Conservation (phyloP, 1,284 basidiomycete genomes). For the Pyrrhoderma lamaoense region DNA sequence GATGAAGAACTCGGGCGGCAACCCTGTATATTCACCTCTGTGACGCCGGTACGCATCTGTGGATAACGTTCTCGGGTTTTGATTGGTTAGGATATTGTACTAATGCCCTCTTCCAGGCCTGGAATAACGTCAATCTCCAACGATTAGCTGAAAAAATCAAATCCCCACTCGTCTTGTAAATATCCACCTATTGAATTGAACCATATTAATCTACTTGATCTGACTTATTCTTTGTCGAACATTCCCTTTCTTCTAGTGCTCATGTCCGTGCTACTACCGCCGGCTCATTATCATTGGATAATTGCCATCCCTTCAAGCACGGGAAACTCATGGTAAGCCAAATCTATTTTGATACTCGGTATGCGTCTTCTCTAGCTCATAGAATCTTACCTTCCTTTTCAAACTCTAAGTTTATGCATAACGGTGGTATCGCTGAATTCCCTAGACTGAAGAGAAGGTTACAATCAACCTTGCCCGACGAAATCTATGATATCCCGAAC, state of each 20-base stretch:
- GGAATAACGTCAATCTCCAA: constrained; percentile 89
- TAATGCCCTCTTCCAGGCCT: constrained; percentile 50
- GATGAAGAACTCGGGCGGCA: constrained; percentile 78
- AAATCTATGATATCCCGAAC: constrained; percentile 77
- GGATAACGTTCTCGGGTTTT: background rate
- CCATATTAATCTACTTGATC: constrained; percentile 1
- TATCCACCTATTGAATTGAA: constrained; percentile 16
- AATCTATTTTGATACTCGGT: background rate
- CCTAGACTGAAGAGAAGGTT: constrained; percentile 71
- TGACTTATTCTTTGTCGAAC: background rate
- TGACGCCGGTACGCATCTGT: constrained; percentile 68
- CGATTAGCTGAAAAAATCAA: constrained; percentile 93
- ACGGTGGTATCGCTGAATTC: constrained; percentile 84
- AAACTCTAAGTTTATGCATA: constrained; percentile 83
- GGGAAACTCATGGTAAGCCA: constrained; percentile 77
- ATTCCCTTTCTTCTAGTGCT: constrained; percentile 42
- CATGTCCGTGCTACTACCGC: constrained; percentile 89
- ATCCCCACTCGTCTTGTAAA: constrained; percentile 87
- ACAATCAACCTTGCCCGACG: constrained; percentile 70
- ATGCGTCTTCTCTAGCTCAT: background rate
- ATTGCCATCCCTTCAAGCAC: constrained; percentile 88
- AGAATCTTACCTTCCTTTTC: background rate
- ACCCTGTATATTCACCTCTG: constrained; percentile 95
- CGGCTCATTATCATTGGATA: constrained; percentile 82
- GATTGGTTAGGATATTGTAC: constrained; percentile 10